Evolutionary conservation across 179 eudicot genomes (phyloP).

Genomic region (Monotropa hypopitys): DNA sequence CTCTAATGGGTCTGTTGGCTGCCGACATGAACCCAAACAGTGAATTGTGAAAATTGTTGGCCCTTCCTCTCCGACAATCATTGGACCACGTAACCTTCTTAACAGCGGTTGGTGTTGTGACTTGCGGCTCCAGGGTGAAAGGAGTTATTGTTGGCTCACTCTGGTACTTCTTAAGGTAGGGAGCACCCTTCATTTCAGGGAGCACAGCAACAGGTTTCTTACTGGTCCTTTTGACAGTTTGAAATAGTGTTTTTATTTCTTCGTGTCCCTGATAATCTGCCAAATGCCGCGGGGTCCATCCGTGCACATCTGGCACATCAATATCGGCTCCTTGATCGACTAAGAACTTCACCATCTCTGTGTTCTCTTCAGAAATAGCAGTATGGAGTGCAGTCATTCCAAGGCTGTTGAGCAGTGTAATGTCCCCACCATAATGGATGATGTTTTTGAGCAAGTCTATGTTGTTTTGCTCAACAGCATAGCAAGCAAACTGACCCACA

Average conservation of each 20-base stretch:
- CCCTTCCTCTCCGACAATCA: slow-evolving; percentile 27
- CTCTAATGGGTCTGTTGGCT: slow-evolving; percentile 19
- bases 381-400: slow-evolving; percentile 56
- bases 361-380: slow-evolving; percentile 54
- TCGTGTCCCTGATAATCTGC: slow-evolving; percentile 76
- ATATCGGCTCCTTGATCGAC: slow-evolving; percentile 37
- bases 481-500: slow-evolving; percentile 55
- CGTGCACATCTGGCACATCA: slow-evolving; percentile 35
- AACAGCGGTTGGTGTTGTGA: slow-evolving; percentile 11
- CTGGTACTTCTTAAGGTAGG: slow-evolving; percentile 32
- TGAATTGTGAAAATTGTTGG: slow-evolving; percentile 44
- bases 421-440: slow-evolving; percentile 38
- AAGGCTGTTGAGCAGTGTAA: slow-evolving; percentile 32
- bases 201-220: neutral
- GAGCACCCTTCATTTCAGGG: slow-evolving; percentile 10
- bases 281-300: slow-evolving; percentile 55
- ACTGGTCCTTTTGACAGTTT: slow-evolving; percentile 17
- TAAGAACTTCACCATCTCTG: slow-evolving; percentile 41
- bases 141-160: slow-evolving; percentile 36
- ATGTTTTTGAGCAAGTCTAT: slow-evolving; percentile 48
- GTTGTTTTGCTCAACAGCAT: slow-evolving; percentile 49
- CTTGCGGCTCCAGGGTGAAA: neutral
- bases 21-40: slow-evolving; percentile 63
- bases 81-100: slow-evolving; percentile 23
- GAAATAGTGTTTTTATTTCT: slow-evolving; percentile 39